Conservation (phyloP, 495 filamentous ascomycete species). For the Aspergillus ostianus region DNA sequence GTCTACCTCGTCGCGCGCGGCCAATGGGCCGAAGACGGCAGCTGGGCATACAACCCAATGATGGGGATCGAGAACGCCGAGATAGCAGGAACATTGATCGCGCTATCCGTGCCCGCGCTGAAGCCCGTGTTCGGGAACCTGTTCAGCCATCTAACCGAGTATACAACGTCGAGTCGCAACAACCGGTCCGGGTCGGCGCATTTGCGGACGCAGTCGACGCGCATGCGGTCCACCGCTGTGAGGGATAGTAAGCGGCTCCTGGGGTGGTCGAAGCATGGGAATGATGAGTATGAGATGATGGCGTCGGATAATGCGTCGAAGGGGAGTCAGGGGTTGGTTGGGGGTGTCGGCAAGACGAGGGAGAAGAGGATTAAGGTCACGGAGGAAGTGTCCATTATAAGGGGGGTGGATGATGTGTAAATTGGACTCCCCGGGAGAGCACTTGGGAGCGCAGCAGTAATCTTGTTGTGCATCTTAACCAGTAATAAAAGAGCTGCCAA, state of each 20-base stretch:
- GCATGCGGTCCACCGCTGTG: conserved; percentile 11
- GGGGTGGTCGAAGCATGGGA: conserved; percentile 22
- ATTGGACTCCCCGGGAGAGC: too few relatives aligned
- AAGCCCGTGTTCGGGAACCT: conserved; percentile 40
- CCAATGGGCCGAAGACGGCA: conserved; percentile 38
- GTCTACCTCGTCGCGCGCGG: conserved; percentile 42
- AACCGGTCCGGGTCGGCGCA: conserved; percentile 11
- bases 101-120: conserved; percentile 45
- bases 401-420: background rate
- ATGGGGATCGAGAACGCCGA: conserved; percentile 45
- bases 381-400: background rate
- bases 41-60: conserved; percentile 47
- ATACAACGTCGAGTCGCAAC: conserved; percentile 24
- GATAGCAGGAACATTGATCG: conserved; percentile 42
- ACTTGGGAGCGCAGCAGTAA: too few relatives aligned
- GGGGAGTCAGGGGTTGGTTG: background rate
- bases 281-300: conserved; percentile 34
- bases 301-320: conserved; percentile 15
- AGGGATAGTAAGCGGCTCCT: conserved; percentile 28
- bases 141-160: conserved; percentile 26
- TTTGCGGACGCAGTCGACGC: conserved; percentile 22
- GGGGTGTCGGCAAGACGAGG: too few relatives aligned
- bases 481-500: too few relatives aligned
- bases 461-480: too few relatives aligned
- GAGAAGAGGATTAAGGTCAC: background rate